Percentiles rank a stretch among this genome's conserved stretches.
Evolutionary conservation across 768 basidiomycete species (phyloP).

Genomic region (Boletus rubroflammeus): DNA sequence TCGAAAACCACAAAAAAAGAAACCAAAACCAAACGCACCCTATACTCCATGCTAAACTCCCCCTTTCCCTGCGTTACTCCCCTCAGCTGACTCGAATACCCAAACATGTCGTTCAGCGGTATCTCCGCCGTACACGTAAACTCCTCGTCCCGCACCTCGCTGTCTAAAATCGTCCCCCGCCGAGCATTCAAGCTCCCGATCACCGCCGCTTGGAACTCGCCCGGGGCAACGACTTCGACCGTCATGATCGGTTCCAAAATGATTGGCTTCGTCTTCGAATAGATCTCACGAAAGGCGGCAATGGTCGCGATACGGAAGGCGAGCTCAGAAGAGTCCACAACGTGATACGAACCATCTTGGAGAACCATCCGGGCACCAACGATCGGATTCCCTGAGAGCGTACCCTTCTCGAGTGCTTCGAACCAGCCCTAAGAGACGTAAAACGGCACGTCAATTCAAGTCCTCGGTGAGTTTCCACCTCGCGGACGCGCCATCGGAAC

Average conservation of each 20-base stretch:
- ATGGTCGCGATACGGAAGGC: constrained; percentile 91
- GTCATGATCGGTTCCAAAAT: constrained; percentile 99
- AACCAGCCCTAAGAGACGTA: constrained; percentile 71
- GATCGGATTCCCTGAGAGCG: constrained; percentile 83
- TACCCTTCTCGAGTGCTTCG: constrained; percentile 90
- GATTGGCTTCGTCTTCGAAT: constrained; percentile 68
- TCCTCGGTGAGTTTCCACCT: neutral
- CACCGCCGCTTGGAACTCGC: constrained; percentile 93
- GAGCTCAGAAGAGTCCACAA: constrained; percentile 94
- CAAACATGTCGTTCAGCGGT: constrained; percentile 97
- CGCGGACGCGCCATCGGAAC: neutral
- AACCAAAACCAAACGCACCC: constrained; percentile 40
- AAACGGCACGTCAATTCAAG: neutral
- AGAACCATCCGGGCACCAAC: constrained; percentile 83
- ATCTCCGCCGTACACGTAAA: constrained; percentile 92
- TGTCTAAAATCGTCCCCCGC: constrained; percentile 91
- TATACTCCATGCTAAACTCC: constrained; percentile 78
- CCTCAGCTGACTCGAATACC: constrained; percentile 89
- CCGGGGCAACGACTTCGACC: constrained; percentile 93
- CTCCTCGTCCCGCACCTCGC: constrained; percentile 95
- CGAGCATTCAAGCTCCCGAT: constrained; percentile 93
- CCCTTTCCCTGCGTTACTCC: constrained; percentile 98
- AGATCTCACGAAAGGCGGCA: constrained; percentile 90
- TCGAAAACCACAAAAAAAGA: too few relatives aligned
- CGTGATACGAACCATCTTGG: constrained; percentile 89